These are phyloP conservation scores for Aureobasidium namibiae DNA, from an alignment of 2,329 filamentous ascomycete genomes.

Conservation along the genomic window DNA sequence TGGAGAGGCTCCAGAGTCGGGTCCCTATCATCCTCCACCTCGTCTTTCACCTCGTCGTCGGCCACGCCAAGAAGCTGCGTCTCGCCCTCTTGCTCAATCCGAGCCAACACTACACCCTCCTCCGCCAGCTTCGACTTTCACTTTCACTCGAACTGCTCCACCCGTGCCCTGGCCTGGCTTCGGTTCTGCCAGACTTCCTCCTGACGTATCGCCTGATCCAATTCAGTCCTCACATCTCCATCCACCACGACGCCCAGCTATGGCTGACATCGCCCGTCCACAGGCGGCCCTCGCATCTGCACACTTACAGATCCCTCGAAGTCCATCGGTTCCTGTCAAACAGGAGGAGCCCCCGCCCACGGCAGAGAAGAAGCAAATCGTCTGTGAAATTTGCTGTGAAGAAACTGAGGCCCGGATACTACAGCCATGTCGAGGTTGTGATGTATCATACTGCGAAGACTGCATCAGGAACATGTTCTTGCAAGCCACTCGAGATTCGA, in stretches of 20 bases:
- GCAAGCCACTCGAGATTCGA: constrained; percentile 30
- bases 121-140: constrained; percentile 6
- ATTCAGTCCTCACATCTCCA: neutral
- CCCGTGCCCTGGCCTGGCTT: constrained; percentile 7
- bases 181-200: neutral
- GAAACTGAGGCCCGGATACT: constrained; percentile 15
- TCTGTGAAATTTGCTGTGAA: constrained; percentile 23
- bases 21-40: neutral
- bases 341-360: neutral
- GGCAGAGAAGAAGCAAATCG: neutral
- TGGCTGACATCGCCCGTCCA: neutral
- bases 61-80: neutral
- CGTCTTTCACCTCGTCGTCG: no score
- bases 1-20: neutral
- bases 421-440: constrained; percentile 27
- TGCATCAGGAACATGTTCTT: constrained; percentile 37
- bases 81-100: neutral
- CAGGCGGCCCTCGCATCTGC: neutral
- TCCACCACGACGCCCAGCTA: neutral
- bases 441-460: constrained; percentile 24
- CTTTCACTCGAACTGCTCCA: neutral
- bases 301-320: neutral
- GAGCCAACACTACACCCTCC: neutral
- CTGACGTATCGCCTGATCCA: neutral
- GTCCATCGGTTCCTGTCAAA: neutral